phyloP scores from a whole-genome alignment of 176 grass and related monocot genomes.

The Oryza glumipatula region DNA sequence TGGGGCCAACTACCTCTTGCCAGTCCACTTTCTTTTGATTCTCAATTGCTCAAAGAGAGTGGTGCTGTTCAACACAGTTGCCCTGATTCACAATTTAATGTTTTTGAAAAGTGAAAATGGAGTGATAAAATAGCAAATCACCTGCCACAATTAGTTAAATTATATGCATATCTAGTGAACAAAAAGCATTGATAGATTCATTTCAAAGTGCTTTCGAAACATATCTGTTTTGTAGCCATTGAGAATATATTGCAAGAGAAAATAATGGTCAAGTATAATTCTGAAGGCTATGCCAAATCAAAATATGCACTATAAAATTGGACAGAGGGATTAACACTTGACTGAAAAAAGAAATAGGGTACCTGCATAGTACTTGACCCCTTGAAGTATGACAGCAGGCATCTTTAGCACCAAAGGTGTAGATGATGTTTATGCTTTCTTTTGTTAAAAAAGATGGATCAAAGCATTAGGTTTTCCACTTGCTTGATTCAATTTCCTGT shows the following conservation, averaged over 20 bases:
- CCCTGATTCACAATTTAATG: neutral
- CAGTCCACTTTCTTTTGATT: neutral
- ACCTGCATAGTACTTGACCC: neutral
- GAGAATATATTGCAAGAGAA: neutral
- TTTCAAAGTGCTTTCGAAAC: neutral
- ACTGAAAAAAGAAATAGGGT: neutral
- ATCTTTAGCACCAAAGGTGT: neutral
- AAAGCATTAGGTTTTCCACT: constrained; percentile 4
- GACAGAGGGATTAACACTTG: neutral
- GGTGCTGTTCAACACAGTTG: neutral
- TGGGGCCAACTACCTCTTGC: neutral
- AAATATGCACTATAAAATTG: neutral
- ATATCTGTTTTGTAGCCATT: neutral
- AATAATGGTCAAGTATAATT: neutral
- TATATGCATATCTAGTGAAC: neutral
- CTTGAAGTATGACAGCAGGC: neutral
- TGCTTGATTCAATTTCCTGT: neutral
- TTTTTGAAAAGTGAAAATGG: no score
- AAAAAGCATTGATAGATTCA: neutral
- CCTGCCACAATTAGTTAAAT: neutral
- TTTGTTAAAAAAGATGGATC: neutral
- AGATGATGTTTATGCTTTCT: neutral
- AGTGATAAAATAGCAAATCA: no score
- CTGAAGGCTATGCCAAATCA: neutral
- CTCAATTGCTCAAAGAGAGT: neutral